Evolutionary conservation across 768 basidiomycete genomes (phyloP).

Genomic region (Leccinum boreale): DNA sequence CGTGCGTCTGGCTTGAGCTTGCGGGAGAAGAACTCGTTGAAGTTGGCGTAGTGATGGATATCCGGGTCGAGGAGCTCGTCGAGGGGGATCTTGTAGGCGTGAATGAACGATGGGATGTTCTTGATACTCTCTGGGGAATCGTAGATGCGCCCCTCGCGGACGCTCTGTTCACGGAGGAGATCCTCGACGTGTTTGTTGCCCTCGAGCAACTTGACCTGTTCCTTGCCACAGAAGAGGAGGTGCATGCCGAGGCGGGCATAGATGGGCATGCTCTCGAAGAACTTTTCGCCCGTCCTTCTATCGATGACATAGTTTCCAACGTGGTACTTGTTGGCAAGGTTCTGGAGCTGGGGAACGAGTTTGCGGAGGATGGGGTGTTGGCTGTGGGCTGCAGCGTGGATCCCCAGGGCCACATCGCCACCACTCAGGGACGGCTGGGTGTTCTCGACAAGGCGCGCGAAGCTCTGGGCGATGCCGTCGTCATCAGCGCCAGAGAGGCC

Average conservation of each 20-base stretch:
- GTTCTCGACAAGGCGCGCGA: slow-evolving; percentile 20
- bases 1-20: slow-evolving; percentile 58
- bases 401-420: slow-evolving; percentile 21
- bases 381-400: slow-evolving; percentile 35
- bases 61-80: slow-evolving; percentile 65
- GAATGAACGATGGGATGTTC: slow-evolving; percentile 54
- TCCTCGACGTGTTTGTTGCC: slow-evolving; percentile 44
- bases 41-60: slow-evolving; percentile 54
- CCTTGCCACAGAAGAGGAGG: slow-evolving; percentile 60
- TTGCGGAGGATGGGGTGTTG: slow-evolving; percentile 40
- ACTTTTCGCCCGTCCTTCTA: slow-evolving; percentile 44
- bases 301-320: slow-evolving; percentile 57
- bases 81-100: slow-evolving; percentile 50
- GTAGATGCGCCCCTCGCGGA: slow-evolving; percentile 55
- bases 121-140: slow-evolving; percentile 49
- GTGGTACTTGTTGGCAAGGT: slow-evolving; percentile 49
- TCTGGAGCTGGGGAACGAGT: slow-evolving; percentile 54
- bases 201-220: slow-evolving; percentile 48
- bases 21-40: slow-evolving; percentile 77
- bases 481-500: slow-evolving; percentile 17
- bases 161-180: slow-evolving; percentile 51
- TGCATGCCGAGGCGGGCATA: slow-evolving; percentile 76
- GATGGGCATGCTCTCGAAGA: slow-evolving; percentile 76
- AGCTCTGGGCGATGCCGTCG: slow-evolving; percentile 20
- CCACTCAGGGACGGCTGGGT: slow-evolving; percentile 7